phyloP scores from a whole-genome alignment of 352 stramenopile species.

The Globisporangium parvum region DNA sequence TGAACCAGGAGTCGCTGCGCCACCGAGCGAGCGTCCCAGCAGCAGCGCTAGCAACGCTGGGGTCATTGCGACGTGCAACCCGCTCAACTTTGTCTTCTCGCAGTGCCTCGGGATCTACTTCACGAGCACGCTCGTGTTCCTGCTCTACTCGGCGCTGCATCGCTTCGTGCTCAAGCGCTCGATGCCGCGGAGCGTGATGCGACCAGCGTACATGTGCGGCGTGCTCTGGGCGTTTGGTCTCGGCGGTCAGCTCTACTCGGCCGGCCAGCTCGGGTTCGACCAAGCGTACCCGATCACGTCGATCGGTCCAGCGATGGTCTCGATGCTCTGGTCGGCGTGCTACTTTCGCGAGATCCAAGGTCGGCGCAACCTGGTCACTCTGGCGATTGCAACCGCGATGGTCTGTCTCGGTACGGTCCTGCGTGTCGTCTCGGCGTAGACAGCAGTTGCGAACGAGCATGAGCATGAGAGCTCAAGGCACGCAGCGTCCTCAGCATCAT shows the following conservation, averaged over 20 bases:
- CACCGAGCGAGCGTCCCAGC: no score
- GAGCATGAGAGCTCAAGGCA: no score
- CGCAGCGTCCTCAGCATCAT: no score
- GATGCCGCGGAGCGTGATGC: constrained; percentile 80
- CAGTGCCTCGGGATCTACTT: constrained; percentile 81
- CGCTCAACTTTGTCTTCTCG: constrained; percentile 79
- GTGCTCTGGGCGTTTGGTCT: constrained; percentile 70
- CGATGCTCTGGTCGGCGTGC: constrained; percentile 76
- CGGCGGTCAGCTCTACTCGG: constrained; percentile 66
- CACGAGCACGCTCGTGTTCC: constrained; percentile 64
- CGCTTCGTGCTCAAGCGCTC: constrained; percentile 64
- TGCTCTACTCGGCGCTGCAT: constrained; percentile 75
- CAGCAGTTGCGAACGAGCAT: neutral
- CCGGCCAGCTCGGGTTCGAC: constrained; percentile 69
- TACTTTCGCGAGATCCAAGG: constrained; percentile 85
- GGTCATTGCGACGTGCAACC: constrained; percentile 66
- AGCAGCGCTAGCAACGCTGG: constrained; percentile 1
- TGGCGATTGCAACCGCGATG: constrained; percentile 54
- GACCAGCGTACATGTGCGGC: constrained; percentile 71
- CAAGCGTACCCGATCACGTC: constrained; percentile 78
- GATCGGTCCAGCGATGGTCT: constrained; percentile 77
- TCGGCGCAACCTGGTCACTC: constrained; percentile 43
- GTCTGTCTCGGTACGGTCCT: constrained; percentile 66
- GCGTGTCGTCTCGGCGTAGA: constrained; percentile 41
- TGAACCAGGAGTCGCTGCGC: no score